Base-by-base conservation (phyloP, 176 grass and related monocot species). In the Oryza australiensis region DNA sequence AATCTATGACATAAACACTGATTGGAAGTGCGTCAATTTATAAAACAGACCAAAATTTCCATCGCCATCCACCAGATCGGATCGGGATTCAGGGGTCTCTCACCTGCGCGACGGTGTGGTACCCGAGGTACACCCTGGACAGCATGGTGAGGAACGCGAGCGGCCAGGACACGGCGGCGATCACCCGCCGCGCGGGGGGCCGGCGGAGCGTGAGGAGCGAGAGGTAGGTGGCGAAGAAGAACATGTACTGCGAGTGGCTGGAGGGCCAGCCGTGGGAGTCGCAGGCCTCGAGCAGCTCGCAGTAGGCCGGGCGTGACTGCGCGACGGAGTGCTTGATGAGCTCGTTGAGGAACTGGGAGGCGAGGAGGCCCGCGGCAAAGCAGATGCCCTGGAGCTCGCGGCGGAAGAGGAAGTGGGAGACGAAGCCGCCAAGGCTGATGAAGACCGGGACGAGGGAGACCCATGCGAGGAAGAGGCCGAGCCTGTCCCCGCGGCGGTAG, bases 231-330 rank as follows among this genome's bases (percentile, higher is more conserved):
- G 96, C 90, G 64, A 99, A 99, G 93, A 99, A 99, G 87, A 99
- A 95, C 82, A 67, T 92, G 83, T 95, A 99, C 89, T 99, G 96
- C 37, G 96, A 86, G 81, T 99, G 96, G 60, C 91, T 93, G 27
- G 96, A 99, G 7, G 96, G 96, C 96, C 93, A 99, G 0, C 96
- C 96, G 64, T 93, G 93, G 76, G 96, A 99, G 60, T 95, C 96
- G 73, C 96, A 99, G 9, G 86, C 86, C 87, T 99, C 93, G 37
- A 99, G 89, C 43, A 87, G 70, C 67, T 84, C 89, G 83, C 96
- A 99, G 22, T 88, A 95, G 0, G 80, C 87, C 13, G 96, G 96
- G 5, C 96, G 88, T 14, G 91, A 95, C 81, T 99, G 96, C 85
- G 90, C 90, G 45, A 99, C 91, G 65, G 91, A 93, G 62, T 79